Evolutionary conservation across 495 filamentous ascomycete species (phyloP), one percentile per base, ranked within the genome.

Genomic region (Platismatia glauca): DNA sequence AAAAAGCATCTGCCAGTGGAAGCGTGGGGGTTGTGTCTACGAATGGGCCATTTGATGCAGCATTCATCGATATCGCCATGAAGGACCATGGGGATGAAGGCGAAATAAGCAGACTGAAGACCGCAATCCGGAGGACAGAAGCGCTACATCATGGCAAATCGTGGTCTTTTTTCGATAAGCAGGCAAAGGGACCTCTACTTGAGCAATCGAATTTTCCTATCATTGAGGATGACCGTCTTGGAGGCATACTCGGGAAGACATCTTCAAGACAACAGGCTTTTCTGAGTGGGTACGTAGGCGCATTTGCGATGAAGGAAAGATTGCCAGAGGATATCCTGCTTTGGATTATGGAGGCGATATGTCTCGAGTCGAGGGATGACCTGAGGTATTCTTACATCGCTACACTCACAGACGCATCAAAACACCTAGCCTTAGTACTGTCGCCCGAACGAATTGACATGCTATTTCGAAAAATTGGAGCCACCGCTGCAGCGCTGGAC

Each of bases 261-360:
- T 73, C 74, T 9, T 71, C 75, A 52, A 79, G 89, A 50, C 75
- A 83, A 43, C 83, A 89, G 65, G 76, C 81, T 4, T 82, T 95
- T 63, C 73, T 89, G 48, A 86, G 86, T 55, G 90, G 90, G 2
- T 79, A 86, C 61, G 75, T 87, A 1, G 81, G 83, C 64, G 78
- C 84, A 63, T 79, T 87, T 24, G 75, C 86, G 34, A 70, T 70
- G 22, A 78, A 77, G 61, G 72, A 76, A 41, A 72, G 72, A 18
- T 73, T 94, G 8, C 86, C 91, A 2, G 83, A 91, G 58, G 84
- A 89, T 60, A 68, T 95, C 24, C 77, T 90, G 29, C 56, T 77
- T 24, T 96, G 91, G 91, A 79, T 93, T 4, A 75, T 95, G 15
- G 75, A 84, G 46, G 84, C 90, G 64, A 76, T 86, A n/a, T 80